Conservation (phyloP, 2,329 filamentous ascomycete species). For the Pleomassaria siparia region DNA sequence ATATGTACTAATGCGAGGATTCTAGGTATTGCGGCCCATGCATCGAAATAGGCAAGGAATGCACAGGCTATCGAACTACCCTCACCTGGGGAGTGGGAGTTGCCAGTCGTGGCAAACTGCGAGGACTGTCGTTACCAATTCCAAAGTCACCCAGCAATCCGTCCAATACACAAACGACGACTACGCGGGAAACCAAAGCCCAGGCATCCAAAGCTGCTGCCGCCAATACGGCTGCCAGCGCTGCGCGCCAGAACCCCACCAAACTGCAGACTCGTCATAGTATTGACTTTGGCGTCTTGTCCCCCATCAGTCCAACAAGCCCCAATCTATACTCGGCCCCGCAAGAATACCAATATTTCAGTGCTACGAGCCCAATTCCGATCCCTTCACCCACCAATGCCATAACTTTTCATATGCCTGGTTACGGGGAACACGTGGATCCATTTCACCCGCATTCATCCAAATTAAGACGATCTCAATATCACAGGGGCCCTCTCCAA, state of each 20-base stretch:
- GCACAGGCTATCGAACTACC: conserved; percentile 94
- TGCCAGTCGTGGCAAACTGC: conserved; percentile 90
- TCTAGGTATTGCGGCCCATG: conserved; percentile 98
- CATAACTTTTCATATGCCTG: conserved; percentile 42
- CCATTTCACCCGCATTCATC: conserved; percentile 36
- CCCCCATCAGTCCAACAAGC: conserved; percentile 40
- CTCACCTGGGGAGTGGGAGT: conserved; percentile 96
- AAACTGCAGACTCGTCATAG: conserved; percentile 32
- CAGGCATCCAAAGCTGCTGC: conserved; percentile 29
- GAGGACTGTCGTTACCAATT: conserved; percentile 76
- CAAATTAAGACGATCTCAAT: conserved; percentile 42
- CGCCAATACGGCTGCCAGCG: conserved; percentile 12
- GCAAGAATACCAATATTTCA: conserved; percentile 41
- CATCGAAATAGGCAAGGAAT: conserved; percentile 86
- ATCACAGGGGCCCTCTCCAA: conserved; percentile 45
- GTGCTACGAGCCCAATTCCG: conserved; percentile 44
- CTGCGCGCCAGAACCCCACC: conserved; percentile 26
- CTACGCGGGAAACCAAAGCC: conserved; percentile 31
- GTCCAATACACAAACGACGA: conserved; percentile 19
- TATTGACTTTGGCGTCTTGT: conserved; percentile 37
- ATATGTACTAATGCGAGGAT: too few relatives aligned
- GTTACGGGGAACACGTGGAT: conserved; percentile 43
- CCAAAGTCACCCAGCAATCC: conserved; percentile 46
- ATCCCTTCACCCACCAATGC: conserved; percentile 40
- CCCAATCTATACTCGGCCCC: conserved; percentile 36